These are phyloP conservation scores for Penicillium sp. DNA, from an alignment of 2,329 filamentous ascomycete species.

Conservation along the genomic window DNA sequence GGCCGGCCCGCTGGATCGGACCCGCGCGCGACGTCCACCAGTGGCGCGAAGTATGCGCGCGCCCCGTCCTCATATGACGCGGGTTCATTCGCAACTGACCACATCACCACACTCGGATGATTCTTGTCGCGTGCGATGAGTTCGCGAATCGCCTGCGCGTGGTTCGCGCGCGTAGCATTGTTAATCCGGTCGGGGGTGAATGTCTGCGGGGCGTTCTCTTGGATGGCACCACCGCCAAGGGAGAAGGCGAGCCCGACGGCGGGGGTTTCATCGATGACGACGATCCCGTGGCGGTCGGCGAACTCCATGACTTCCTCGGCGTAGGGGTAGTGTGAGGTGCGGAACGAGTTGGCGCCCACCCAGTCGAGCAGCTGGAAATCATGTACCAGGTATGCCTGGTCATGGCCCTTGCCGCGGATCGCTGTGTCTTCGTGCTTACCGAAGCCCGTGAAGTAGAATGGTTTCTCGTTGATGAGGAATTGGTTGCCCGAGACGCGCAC, in stretches of 20 bases:
- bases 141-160: conserved; percentile 7
- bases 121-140: conserved; percentile 9
- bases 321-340: conserved; percentile 39
- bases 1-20: background rate
- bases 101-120: conserved; percentile 8
- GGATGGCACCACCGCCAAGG: background rate
- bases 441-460: conserved; percentile 12
- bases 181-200: conserved; percentile 9
- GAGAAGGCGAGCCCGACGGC: background rate
- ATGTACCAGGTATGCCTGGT: conserved; percentile 38
- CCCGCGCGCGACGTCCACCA: background rate
- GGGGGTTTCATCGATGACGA: conserved; percentile 4
- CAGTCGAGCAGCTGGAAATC: conserved; percentile 37
- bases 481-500: background rate
- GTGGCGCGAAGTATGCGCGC: conserved; percentile 32
- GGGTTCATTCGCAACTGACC: conserved; percentile 2
- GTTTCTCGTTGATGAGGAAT: conserved; percentile 5
- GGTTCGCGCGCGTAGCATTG: background rate
- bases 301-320: conserved; percentile 17
- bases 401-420: conserved; percentile 27
- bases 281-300: conserved; percentile 7
- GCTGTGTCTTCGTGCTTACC: conserved; percentile 11
- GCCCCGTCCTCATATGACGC: conserved; percentile 22
- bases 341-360: conserved; percentile 40
- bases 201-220: background rate